phyloP scores from a whole-genome alignment of 805 yeast genomes.

The Hemisphaericaspora nanyangensis region DNA sequence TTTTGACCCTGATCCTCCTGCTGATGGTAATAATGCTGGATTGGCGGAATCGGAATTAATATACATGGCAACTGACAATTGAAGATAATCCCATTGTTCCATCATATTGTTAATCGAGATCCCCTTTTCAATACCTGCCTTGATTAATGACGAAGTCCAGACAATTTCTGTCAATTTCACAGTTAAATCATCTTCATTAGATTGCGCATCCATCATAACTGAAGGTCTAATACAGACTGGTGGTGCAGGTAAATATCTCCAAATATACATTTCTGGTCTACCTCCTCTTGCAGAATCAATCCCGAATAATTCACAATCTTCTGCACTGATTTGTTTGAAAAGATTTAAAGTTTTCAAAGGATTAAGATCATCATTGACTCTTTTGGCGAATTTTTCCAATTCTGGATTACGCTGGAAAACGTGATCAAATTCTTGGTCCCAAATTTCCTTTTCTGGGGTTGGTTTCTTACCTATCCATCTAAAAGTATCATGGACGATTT shows the following conservation, averaged over 20 bases:
- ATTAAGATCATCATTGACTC: conserved; percentile 90
- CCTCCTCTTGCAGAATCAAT: conserved; percentile 85
- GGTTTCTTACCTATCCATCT: conserved; percentile 92
- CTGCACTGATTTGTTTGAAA: conserved; percentile 80
- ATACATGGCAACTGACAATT: conserved; percentile 93
- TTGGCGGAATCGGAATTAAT: conserved; percentile 93
- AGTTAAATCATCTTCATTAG: conserved; percentile 96
- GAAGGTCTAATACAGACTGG: conserved; percentile 99
- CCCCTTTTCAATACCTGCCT: conserved; percentile 94
- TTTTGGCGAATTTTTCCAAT: conserved; percentile 76
- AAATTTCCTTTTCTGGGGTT: conserved; percentile 76
- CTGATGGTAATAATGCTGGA: conserved; percentile 72
- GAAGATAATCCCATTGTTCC: conserved; percentile 99
- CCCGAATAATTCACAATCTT: conserved; percentile 90
- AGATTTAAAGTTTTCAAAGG: conserved; percentile 85
- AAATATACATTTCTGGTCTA: conserved; percentile 91
- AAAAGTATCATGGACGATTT: conserved; percentile 92
- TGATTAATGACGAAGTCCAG: conserved; percentile 91
- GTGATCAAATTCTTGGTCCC: conserved; percentile 83
- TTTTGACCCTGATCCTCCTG: conserved; percentile 48
- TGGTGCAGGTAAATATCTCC: conserved; percentile 98
- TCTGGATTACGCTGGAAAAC: conserved; percentile 80
- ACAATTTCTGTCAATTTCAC: conserved; percentile 95
- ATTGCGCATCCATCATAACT: conserved; percentile 85
- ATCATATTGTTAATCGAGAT: conserved; percentile 86